phyloP scores from a whole-genome alignment of 2,329 filamentous ascomycete species.

The Aureobasidium sp. region DNA sequence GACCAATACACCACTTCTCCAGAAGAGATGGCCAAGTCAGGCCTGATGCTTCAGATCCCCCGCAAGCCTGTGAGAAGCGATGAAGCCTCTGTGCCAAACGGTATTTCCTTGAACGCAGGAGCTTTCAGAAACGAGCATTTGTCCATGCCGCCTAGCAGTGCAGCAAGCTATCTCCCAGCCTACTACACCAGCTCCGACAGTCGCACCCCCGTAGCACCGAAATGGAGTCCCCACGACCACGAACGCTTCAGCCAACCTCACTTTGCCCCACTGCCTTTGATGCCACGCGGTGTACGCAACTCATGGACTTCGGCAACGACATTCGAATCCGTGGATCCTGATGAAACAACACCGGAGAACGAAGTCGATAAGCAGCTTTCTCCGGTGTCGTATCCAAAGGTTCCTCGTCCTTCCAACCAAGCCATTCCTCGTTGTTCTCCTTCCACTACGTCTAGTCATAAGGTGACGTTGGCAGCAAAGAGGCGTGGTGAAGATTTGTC shows the following conservation, averaged over 20 bases:
- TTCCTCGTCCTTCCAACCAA: constrained; percentile 39
- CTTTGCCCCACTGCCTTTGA: not conserved
- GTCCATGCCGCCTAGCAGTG: constrained; percentile 15
- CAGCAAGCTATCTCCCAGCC: constrained; percentile 20
- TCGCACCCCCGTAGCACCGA: constrained; percentile 18
- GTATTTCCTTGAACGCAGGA: not conserved
- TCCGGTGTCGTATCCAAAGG: constrained; percentile 39
- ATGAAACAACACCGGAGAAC: constrained; percentile 39
- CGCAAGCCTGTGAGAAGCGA: not conserved
- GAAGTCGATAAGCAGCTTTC: constrained; percentile 35
- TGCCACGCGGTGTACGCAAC: not conserved
- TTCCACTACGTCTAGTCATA: constrained; percentile 2
- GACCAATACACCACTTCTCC: constrained; percentile 16
- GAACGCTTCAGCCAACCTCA: constrained; percentile 7
- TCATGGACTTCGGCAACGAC: constrained; percentile 29
- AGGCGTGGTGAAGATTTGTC: not conserved
- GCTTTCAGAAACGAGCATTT: constrained; percentile 7
- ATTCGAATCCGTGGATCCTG: constrained; percentile 37
- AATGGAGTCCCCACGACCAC: constrained; percentile 6
- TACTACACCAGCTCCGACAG: constrained; percentile 26
- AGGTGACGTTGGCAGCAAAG: not conserved
- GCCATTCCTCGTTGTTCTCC: constrained; percentile 31
- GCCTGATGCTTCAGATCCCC: constrained; percentile 21
- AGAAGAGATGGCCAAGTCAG: constrained; percentile 15
- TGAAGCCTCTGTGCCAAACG: constrained; percentile 14